Percentiles rank a stretch among this genome's conserved stretches.
These are phyloP conservation scores for Blastobotrys terrestris DNA, from an alignment of 805 yeast species.

Conservation along the genomic window DNA sequence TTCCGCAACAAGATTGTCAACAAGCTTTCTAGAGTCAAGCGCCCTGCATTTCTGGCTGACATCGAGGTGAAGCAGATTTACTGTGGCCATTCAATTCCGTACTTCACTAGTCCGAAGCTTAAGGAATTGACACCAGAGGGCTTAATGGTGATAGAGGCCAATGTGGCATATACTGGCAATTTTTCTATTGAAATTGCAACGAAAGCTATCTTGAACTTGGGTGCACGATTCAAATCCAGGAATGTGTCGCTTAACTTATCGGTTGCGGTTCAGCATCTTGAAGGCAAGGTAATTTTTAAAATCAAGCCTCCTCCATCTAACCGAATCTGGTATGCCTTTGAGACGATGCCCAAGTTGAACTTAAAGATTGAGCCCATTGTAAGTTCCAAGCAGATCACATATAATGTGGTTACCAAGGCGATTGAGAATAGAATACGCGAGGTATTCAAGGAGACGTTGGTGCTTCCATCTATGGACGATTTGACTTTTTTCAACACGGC, in stretches of 20 bases:
- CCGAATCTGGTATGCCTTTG: conserved; percentile 87
- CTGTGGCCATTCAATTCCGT: conserved; percentile 78
- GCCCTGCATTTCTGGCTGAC: conserved; percentile 84
- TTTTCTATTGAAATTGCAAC: conserved; percentile 73
- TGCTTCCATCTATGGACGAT: conserved; percentile 87
- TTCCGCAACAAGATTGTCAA: conserved; percentile 56
- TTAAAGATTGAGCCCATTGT: conserved; percentile 85
- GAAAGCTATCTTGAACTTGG: conserved; percentile 66
- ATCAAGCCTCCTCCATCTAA: conserved; percentile 88
- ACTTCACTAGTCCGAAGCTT: conserved; percentile 65
- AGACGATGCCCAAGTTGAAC: conserved; percentile 67
- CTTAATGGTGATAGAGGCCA: conserved; percentile 51
- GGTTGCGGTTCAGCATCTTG: conserved; percentile 58
- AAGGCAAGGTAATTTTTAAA: conserved; percentile 65
- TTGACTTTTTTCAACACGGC: conserved; percentile 60
- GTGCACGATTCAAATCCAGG: conserved; percentile 62
- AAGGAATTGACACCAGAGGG: conserved; percentile 77
- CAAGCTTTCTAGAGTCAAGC: conserved; percentile 71
- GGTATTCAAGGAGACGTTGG: conserved; percentile 71
- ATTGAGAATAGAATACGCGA: conserved; percentile 75
- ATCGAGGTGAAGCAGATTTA: conserved; percentile 64
- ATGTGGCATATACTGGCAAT: conserved; percentile 69
- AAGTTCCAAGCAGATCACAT: conserved; percentile 73
- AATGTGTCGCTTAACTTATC: conserved; percentile 72
- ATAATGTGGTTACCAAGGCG: conserved; percentile 69